Percentiles rank a stretch among this genome's conserved stretches.
These are phyloP conservation scores for Cynanchum wilfordii DNA, from an alignment of 257 asterid species.

Conservation along the genomic window DNA sequence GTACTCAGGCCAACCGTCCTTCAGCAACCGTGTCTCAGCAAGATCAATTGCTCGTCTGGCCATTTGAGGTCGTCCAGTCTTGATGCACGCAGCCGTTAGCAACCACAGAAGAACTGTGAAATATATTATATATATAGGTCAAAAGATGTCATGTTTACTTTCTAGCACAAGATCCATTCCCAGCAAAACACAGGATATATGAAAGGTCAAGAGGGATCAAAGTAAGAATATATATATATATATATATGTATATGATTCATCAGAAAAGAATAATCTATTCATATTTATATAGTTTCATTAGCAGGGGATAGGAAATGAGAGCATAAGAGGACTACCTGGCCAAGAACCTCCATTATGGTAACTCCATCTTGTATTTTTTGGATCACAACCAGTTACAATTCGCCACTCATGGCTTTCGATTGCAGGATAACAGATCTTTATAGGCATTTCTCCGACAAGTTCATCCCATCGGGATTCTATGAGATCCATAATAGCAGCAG, in stretches of 20 bases:
- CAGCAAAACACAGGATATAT: neutral
- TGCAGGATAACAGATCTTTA: slow-evolving; percentile 63
- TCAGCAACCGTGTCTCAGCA: slow-evolving; percentile 66
- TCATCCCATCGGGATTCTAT: slow-evolving; percentile 78
- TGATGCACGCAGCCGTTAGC: slow-evolving; percentile 72
- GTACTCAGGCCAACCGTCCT: slow-evolving; percentile 76
- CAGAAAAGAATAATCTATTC: neutral
- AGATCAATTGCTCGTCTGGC: slow-evolving; percentile 71
- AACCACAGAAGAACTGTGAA: slow-evolving; percentile 68
- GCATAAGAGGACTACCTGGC: slow-evolving; percentile 54
- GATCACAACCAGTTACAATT: slow-evolving; percentile 68
- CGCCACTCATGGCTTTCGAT: slow-evolving; percentile 67
- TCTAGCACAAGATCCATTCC: neutral
- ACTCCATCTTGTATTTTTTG: slow-evolving; percentile 78
- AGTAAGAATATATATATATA: neutral
- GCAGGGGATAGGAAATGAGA: neutral
- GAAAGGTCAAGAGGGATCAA: neutral
- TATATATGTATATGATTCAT: neutral
- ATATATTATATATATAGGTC: neutral
- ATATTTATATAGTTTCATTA: neutral
- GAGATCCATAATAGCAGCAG: slow-evolving; percentile 77
- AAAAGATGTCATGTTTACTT: neutral
- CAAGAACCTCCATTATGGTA: slow-evolving; percentile 86
- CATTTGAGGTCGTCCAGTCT: slow-evolving; percentile 64
- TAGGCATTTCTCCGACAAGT: slow-evolving; percentile 71